Evolutionary conservation across 2,329 filamentous ascomycete species (phyloP).

Genomic region (Clonostachys rhizophaga): DNA sequence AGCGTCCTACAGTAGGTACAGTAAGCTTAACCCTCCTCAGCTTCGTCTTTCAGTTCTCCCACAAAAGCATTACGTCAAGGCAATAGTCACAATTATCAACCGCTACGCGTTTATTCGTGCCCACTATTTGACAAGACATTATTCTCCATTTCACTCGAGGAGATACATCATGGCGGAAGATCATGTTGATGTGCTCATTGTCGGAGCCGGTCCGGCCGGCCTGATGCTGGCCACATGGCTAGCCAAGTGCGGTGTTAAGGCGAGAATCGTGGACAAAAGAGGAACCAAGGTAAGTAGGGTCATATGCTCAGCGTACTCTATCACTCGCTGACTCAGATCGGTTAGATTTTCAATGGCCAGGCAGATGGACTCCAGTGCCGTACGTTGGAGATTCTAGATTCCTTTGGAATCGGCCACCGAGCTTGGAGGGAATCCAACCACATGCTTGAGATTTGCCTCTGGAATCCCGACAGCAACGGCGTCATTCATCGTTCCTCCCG

Average conservation of each 20-base stretch:
- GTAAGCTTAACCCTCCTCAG: no score
- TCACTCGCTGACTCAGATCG: no score
- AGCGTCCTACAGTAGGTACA: no score
- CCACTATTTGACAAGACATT: no score
- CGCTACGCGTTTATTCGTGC: no score
- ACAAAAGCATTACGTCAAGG: no score
- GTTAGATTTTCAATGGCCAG: conserved; percentile 59
- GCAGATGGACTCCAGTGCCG: conserved; percentile 91
- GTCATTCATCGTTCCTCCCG: conserved; percentile 52
- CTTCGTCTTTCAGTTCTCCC: no score
- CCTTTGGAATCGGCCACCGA: conserved; percentile 60
- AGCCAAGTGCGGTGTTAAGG: conserved; percentile 88
- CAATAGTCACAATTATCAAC: no score
- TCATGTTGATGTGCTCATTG: conserved; percentile 24
- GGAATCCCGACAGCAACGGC: conserved; percentile 59
- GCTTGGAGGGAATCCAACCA: conserved; percentile 64
- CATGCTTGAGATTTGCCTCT: conserved; percentile 54
- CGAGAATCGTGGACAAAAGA: conserved; percentile 92
- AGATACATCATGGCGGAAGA: no score
- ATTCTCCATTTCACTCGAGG: no score
- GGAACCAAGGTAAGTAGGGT: conserved; percentile 4
- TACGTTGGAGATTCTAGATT: conserved; percentile 70
- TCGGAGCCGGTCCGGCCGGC: conserved; percentile 33
- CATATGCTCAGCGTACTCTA: no score
- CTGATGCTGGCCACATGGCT: conserved; percentile 74